Evolutionary conservation across 2,329 filamentous ascomycete species (phyloP), one percentile per base, ranked within the genome.

Genomic region (Periconia digitata): DNA sequence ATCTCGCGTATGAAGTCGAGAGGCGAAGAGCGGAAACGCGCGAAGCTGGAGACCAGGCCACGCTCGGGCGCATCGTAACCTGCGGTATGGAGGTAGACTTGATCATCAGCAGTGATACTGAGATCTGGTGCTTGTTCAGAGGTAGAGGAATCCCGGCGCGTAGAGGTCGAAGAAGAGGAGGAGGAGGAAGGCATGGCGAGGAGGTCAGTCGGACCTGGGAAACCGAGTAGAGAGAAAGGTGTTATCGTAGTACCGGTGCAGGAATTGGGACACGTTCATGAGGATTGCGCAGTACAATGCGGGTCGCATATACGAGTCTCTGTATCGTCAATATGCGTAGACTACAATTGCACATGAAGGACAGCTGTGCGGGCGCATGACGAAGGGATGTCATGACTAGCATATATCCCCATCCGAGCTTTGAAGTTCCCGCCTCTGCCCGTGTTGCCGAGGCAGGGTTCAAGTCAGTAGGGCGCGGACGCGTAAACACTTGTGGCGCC

Each of bases 1-100:
- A 99, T 87, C 76, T 99, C 94, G 58, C 91, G 90, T 23, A 97
- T 83, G 70, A 97, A 97, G 55, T 91, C 80, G 55, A 87, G 75
- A 1, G 85, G 85, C 46, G 82, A 80, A 47, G 87, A 75, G 49
- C 92, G 85, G 71, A 97, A 96, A 39, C 91, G 87, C 41, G 89
- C 88, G 80, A 94, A 94, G 66, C 92, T 85, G 70, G 87, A 85
- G 75, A 92, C 85, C 58, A 92, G 75, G 17, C 85, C 85, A 65
- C 86, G 81, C 60, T 91, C 87, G 51, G 81, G 60, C 34, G 69
- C 63, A 40, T 69, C 64, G 58, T 75, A 74, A 49, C 73, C 72
- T 18, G 74, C 66, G 5, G 74, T 69, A 47, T 78, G 74, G 27
- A 78, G 67, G 46, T 74, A 67, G 23, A 78, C 68, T 37, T 70